Percentiles rank a stretch among this genome's conserved stretches.
phyloP scores from a whole-genome alignment of 108 stramenopile species.

The Cyclostephanos tholiformis region DNA sequence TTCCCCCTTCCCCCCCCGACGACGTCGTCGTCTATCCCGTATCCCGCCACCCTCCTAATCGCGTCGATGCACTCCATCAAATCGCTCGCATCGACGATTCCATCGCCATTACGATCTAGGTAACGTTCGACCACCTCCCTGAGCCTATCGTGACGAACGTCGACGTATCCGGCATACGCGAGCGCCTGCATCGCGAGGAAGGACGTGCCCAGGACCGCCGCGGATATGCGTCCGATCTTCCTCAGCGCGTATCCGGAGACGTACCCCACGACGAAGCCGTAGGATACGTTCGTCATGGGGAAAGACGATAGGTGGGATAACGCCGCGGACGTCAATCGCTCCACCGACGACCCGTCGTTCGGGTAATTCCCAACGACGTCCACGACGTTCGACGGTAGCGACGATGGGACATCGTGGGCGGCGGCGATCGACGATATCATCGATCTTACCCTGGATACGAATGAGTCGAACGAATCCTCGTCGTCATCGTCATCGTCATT shows the following conservation, averaged over 20 bases:
- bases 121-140: slow-evolving; percentile 36
- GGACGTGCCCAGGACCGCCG: neutral
- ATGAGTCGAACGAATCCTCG: too few relatives aligned
- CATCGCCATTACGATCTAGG: slow-evolving; percentile 48
- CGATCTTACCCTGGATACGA: too few relatives aligned
- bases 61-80: slow-evolving; percentile 28
- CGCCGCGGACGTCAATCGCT: too few relatives aligned
- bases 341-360: too few relatives aligned
- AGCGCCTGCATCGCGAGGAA: neutral
- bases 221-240: slow-evolving; percentile 6
- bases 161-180: neutral
- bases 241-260: slow-evolving; percentile 5
- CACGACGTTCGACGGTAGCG: too few relatives aligned
- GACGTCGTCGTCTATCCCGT: slow-evolving; percentile 21
- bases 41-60: slow-evolving; percentile 36
- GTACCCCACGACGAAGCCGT: slow-evolving; percentile 11
- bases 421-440: too few relatives aligned
- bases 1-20: slow-evolving; percentile 28
- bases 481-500: too few relatives aligned
- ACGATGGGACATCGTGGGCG: too few relatives aligned
- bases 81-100: slow-evolving; percentile 39
- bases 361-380: too few relatives aligned
- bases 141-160: slow-evolving; percentile 68
- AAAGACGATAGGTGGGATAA: neutral
- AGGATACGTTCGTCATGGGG: neutral